Evolutionary conservation across 306 rosid species (phyloP).

Genomic region (Vigna hirtella): DNA sequence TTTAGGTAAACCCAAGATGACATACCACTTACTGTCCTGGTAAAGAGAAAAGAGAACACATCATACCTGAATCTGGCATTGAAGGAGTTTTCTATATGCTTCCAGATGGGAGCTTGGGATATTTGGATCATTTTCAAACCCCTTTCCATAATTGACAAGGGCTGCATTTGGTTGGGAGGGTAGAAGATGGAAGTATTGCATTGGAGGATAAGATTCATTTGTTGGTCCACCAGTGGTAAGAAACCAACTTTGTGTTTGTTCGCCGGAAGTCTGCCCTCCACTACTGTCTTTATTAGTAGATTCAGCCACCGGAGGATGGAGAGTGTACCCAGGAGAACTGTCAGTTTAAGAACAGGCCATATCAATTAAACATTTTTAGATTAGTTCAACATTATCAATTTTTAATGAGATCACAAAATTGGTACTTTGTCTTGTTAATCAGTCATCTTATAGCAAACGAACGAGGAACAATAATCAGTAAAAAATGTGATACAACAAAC

Average conservation of each 20-base stretch:
- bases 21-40: conserved; percentile 13
- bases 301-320: conserved; percentile 55
- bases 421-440: conserved; percentile 17
- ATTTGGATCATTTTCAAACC: conserved; percentile 53
- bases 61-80: conserved; percentile 77
- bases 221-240: conserved; percentile 59
- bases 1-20: conserved; percentile 30
- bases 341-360: conserved; percentile 25
- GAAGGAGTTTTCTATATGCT: conserved; percentile 65
- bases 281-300: conserved; percentile 46
- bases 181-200: conserved; percentile 51
- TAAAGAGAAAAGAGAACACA: conserved; percentile 1
- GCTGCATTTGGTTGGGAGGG: conserved; percentile 53
- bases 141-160: conserved; percentile 50
- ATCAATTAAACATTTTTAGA: conserved; percentile 20
- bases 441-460: conserved; percentile 19
- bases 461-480: neutral
- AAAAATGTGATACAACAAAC: conserved; percentile 22
- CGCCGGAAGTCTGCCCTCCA: conserved; percentile 58
- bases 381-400: conserved; percentile 33
- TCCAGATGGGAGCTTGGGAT: conserved; percentile 58
- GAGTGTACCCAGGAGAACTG: conserved; percentile 74
- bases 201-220: conserved; percentile 58
- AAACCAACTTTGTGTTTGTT: conserved; percentile 55
- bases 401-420: conserved; percentile 6